phyloP scores from a whole-genome alignment of 225 moss, liverwort and hornwort species.

The Marchantia polymorpha region DNA sequence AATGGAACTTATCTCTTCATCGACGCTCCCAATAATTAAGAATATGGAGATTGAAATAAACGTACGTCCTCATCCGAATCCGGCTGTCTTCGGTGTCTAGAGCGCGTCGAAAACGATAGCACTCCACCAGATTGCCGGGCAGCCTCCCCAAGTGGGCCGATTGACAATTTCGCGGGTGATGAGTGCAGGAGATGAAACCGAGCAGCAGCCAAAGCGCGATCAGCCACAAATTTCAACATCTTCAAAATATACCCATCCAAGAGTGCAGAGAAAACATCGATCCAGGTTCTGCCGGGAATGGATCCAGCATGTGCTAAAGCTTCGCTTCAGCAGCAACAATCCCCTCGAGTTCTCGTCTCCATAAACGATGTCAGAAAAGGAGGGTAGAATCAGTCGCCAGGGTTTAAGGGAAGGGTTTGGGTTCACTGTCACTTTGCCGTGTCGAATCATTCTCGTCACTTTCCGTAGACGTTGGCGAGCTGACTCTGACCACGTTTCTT shows the following conservation, averaged over 20 bases:
- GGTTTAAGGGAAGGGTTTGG: no score
- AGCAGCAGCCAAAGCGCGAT: conserved; percentile 1
- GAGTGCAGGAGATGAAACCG: neutral
- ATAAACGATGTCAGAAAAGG: no score
- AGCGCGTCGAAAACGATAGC: neutral
- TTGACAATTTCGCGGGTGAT: neutral
- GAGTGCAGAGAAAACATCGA: no score
- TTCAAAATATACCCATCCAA: neutral
- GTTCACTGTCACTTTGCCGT: no score
- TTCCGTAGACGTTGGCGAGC: no score
- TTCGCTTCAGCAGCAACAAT: no score
- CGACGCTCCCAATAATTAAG: neutral
- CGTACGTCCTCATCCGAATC: conserved; percentile 15
- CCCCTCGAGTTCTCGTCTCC: no score
- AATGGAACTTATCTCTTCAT: neutral
- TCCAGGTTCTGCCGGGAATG: no score
- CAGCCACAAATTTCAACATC: conserved; percentile 4
- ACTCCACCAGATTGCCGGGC: neutral
- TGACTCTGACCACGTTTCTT: no score
- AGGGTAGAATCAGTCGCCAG: no score
- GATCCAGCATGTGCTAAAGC: no score
- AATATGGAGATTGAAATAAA: neutral
- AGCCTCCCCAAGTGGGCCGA: neutral
- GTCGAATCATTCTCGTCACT: no score
- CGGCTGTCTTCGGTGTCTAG: neutral